A percentile compares a stretch with the other conserved stretches of the same genome.
phyloP scores from a whole-genome alignment of 2,329 filamentous ascomycete genomes.

The Westerdykella ornata region DNA sequence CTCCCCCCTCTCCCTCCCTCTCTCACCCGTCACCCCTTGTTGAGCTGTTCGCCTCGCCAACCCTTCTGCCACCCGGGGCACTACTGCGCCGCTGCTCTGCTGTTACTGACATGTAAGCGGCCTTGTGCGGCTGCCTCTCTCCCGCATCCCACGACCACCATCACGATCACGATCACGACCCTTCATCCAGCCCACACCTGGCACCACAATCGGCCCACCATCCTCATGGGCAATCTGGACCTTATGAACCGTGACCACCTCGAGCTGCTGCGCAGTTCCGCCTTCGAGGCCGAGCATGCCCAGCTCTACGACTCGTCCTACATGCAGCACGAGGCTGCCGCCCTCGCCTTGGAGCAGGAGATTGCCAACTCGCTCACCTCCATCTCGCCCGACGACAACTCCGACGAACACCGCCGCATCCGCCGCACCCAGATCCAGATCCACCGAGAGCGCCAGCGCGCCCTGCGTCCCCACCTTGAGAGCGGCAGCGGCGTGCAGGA shows the following conservation, averaged over 20 bases:
- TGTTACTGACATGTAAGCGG: not conserved
- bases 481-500: constrained; percentile 33
- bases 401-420: constrained; percentile 31
- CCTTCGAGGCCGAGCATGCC: constrained; percentile 35
- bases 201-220: not conserved
- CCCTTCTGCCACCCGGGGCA: not conserved
- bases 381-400: constrained; percentile 34
- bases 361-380: constrained; percentile 28
- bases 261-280: constrained; percentile 31
- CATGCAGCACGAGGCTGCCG: constrained; percentile 31
- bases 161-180: constrained; percentile 1
- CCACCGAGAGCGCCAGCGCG: constrained; percentile 30
- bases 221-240: constrained; percentile 22
- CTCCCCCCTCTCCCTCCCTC: constrained; percentile 1
- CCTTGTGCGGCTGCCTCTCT: not conserved
- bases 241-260: constrained; percentile 27
- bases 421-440: constrained; percentile 32
- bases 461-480: constrained; percentile 32
- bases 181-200: not conserved
- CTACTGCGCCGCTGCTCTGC: not conserved
- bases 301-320: constrained; percentile 35
- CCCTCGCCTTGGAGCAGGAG: constrained; percentile 28
- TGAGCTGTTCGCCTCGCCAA: not conserved
- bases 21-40: not conserved
- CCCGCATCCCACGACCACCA: not conserved